These are phyloP conservation scores for Dioszegia hungarica DNA, from an alignment of 768 basidiomycete species.

Conservation along the genomic window DNA sequence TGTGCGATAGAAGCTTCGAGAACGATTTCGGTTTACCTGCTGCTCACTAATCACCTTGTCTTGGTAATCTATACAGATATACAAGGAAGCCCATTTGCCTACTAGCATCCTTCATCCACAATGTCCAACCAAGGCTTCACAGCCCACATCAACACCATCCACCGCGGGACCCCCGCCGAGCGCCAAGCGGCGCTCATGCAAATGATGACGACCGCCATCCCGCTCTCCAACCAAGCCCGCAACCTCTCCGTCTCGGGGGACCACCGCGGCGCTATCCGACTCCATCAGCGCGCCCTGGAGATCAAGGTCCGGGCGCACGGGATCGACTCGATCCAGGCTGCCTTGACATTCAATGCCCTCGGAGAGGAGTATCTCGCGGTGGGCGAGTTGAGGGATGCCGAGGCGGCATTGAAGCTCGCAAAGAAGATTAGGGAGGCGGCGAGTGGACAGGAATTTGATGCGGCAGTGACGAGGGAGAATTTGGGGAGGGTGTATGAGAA, in stretches of 20 bases:
- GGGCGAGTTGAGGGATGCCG: background rate
- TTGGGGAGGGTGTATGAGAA: slow-evolving; percentile 3
- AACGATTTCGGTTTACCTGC: too few species aligned
- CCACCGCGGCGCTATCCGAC: background rate
- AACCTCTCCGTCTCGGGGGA: background rate
- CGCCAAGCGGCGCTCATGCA: background rate
- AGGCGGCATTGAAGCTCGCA: background rate
- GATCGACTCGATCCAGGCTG: background rate
- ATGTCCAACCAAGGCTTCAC: too few species aligned
- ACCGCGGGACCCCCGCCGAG: background rate
- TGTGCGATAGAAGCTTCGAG: too few species aligned
- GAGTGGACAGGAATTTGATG: background rate
- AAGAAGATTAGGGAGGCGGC: background rate
- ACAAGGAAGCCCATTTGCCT: too few species aligned
- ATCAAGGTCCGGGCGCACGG: background rate
- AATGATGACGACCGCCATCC: background rate
- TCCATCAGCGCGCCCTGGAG: background rate
- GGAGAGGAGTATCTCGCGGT: background rate
- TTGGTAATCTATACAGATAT: too few species aligned
- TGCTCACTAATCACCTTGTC: too few species aligned
- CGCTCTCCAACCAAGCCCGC: background rate
- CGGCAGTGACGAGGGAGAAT: slow-evolving; percentile 6
- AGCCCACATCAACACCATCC: background rate
- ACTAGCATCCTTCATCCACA: too few species aligned
- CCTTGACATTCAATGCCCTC: background rate